Base-by-base conservation (phyloP, 2,329 filamentous ascomycete species). In the Xylariaceae sp. region DNA sequence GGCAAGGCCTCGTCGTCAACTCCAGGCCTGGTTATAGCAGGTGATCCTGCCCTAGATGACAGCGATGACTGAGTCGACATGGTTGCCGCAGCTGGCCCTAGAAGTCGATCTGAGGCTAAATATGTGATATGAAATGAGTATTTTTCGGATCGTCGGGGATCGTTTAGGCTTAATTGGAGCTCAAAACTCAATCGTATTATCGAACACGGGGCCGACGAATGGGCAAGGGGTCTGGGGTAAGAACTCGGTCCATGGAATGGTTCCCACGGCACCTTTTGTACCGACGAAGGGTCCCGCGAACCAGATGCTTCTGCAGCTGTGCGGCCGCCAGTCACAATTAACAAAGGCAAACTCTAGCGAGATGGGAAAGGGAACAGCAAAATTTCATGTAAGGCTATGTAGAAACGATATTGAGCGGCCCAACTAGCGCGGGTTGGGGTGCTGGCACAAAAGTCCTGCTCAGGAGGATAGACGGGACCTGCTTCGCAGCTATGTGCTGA, bases 1-100 rank as follows among this genome's bases (percentile, higher is more conserved):
- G 81, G 81, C 19, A 84, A 72, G 47, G 72, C 72, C 36, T 72
- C 58, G 50, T 80, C 77, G 53, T 79, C 76, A 49, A 61, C 30
- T 29, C 58, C 59, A 39, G 50, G 53, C 18, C 42, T 57, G 40
- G 57, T 43, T 30, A 50, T 49, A 9, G 56, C 43, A 36, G 63
- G 61, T 6, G 59, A 56, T 51, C 59, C 58, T 43, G 60, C 65
- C 56, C 51, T 59, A 21, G 67, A 63, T 32, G 68, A 67, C 37
- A 60, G 61, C 34, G 69, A 63, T 41, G 65, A 61, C 36, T 49
- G 54, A 49, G 58, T 54, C 52, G 67, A 67, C 68, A 59, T 61
- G 51, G 44, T 45, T 49, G 36, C 56, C 44, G 56, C 47, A 30
- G 29, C 1, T 45, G 26, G 51, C 47, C 41, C 51, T 37, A 34